A percentile compares a stretch with the other conserved stretches of the same genome.
These are phyloP conservation scores for Tolypocladium inflatum DNA, from an alignment of 2,329 filamentous ascomycete genomes.

Conservation along the genomic window DNA sequence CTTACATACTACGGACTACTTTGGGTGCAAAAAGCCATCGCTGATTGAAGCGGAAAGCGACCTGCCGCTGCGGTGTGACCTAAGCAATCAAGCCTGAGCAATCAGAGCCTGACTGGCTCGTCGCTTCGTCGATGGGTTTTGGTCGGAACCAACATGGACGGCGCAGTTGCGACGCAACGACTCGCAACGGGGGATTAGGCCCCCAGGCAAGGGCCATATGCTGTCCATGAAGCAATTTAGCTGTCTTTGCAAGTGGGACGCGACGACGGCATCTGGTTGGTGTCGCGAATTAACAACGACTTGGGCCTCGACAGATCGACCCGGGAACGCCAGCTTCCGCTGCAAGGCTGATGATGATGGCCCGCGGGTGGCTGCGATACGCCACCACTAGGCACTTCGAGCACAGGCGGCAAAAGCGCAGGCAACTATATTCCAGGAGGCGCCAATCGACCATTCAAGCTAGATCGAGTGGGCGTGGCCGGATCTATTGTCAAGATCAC, in stretches of 20 bases:
- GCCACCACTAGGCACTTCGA: background rate
- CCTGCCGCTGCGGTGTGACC: background rate
- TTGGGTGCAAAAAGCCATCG: no score
- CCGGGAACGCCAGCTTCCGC: background rate
- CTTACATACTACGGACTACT: no score
- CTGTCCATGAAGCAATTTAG: no score
- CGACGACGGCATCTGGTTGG: background rate
- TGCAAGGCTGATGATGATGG: background rate
- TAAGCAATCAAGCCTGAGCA: background rate
- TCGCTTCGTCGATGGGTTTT: no score
- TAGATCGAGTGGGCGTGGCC: background rate
- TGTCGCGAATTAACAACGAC: background rate
- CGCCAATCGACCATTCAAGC: background rate
- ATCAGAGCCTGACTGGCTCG: no score
- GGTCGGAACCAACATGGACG: no score
- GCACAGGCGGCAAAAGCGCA: background rate
- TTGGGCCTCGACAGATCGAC: background rate
- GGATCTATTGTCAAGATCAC: background rate
- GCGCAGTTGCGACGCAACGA: background rate
- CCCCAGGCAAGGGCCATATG: background rate
- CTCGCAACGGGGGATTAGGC: background rate
- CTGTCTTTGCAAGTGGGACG: background rate
- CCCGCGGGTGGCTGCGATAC: background rate
- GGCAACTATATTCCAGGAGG: no score
- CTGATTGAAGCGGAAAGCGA: background rate